Evolutionary conservation across 2,329 filamentous ascomycete genomes (phyloP).

Genomic region (Trichoderma polysporum): DNA sequence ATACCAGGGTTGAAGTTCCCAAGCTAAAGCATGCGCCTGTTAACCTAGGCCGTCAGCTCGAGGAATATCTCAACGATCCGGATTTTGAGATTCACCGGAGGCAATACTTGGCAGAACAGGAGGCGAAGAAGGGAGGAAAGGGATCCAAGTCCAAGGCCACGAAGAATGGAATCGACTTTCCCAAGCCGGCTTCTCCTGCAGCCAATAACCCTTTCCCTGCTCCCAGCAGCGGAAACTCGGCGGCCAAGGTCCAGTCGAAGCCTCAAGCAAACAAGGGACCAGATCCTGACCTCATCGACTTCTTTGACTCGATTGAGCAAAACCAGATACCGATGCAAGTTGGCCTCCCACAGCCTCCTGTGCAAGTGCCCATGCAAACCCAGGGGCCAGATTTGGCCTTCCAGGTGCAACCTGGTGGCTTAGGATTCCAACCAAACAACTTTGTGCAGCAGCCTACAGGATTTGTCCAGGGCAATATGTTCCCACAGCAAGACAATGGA

Average conservation of each 20-base stretch:
- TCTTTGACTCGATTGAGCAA: conserved; percentile 90
- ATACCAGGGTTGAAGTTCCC: conserved; percentile 89
- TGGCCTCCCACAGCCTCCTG: conserved; percentile 35
- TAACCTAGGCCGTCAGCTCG: conserved; percentile 81
- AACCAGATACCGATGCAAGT: conserved; percentile 72
- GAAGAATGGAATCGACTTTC: conserved; percentile 37
- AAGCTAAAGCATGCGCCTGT: conserved; percentile 97
- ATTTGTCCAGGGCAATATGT: conserved; percentile 32
- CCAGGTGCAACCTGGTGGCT: conserved; percentile 41
- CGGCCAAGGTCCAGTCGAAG: conserved; percentile 39
- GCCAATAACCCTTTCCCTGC: conserved; percentile 46
- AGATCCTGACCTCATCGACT: conserved; percentile 82
- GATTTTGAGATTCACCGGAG: conserved; percentile 93
- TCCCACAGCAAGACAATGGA: conserved; percentile 33
- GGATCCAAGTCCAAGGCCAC: conserved; percentile 38
- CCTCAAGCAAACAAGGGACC: conserved; percentile 59
- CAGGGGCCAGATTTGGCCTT: conserved; percentile 36
- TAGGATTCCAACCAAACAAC: conserved; percentile 31
- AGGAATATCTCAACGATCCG: conserved; percentile 91
- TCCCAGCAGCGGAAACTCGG: conserved; percentile 30
- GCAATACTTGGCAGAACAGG: conserved; percentile 87
- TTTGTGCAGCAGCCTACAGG: conserved; percentile 31
- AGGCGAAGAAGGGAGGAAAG: conserved; percentile 58
- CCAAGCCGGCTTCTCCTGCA: conserved; percentile 40
- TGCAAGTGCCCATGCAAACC: conserved; percentile 30